Evolutionary conservation across 306 rosid genomes (phyloP).

Genomic region (Quercus berberidifolia): DNA sequence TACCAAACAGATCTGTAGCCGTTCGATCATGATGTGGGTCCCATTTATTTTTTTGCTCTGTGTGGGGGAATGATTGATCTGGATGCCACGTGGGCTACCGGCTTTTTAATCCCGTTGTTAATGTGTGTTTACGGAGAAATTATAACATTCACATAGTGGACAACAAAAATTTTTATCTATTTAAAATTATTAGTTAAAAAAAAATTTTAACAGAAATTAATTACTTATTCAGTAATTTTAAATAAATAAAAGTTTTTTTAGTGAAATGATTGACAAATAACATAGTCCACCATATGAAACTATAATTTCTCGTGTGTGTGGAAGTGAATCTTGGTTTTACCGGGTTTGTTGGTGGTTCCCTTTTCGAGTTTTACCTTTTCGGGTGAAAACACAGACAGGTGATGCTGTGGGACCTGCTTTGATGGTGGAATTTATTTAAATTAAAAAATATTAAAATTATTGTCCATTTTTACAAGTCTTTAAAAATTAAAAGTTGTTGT

Average conservation of each 20-base stretch:
- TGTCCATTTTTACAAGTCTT: too few relatives aligned
- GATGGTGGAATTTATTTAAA: not conserved
- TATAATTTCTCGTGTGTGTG: not conserved
- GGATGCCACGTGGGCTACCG: not conserved
- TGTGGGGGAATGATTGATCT: not conserved
- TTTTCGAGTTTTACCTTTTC: not conserved
- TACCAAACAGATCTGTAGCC: slow-evolving; percentile 9
- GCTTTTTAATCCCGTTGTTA: not conserved
- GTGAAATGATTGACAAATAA: too few relatives aligned
- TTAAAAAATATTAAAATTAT: too few relatives aligned
- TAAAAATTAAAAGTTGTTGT: too few relatives aligned
- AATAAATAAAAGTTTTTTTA: too few relatives aligned
- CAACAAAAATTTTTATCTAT: too few relatives aligned
- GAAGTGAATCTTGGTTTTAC: not conserved
- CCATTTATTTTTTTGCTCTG: not conserved
- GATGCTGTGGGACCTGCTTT: not conserved
- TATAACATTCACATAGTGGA: too few relatives aligned
- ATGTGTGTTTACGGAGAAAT: not conserved
- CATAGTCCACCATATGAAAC: too few relatives aligned
- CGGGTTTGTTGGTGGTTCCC: not conserved
- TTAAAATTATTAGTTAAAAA: too few relatives aligned
- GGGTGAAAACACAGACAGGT: not conserved
- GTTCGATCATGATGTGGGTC: not conserved
- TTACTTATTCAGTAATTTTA: too few relatives aligned
- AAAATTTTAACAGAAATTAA: too few relatives aligned